Evolutionary conservation across 148 eudicot species (phyloP), one percentile per base, ranked within the genome.

Genomic region (Amaranthus palmeri): DNA sequence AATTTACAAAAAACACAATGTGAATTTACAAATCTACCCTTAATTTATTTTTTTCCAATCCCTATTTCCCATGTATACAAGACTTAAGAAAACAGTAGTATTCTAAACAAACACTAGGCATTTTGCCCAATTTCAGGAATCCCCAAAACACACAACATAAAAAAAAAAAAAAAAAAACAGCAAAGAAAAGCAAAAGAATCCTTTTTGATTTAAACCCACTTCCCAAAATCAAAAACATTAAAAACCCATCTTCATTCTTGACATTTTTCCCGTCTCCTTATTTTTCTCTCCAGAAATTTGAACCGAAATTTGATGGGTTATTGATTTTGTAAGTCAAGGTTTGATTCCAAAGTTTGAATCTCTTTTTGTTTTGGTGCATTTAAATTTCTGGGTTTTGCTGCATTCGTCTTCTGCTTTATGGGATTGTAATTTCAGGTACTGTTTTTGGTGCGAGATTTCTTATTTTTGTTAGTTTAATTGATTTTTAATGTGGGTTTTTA

Each of bases 11-110:
- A 45, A 54, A 18, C 17, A 54, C 14, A 49, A 58, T 6, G 1
- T 12, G 2, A 66, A 72, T 4, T 73, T 68, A 68, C 81, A 7
- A 68, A 41, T 60, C 1, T 78, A 78, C 70, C 81, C 57, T 67
- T n/a, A n/a, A 17, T 2, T 12, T 49, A 25, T 25, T 25, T 4
- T 62, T 17, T 10, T 18, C 49, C 7, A 53, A 63, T 8, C 43
- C 69, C 48, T 15, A 42, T 11, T 8, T 53, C 69, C 48, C 10
- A 42, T 11, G 56, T 50, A n/a, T n/a, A 3, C n/a, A 56, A 45
- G 47, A 4, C 2, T 53, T 44, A 4, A 53, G 8, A 12, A 46
- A 55, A 13, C 15, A 45, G 46, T 25, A 17, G 25, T 52, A 14
- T 43, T 5, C 9, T 60, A 0, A 10, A 4, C 17, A 13, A 69